Evolutionary conservation across 441 rosid genomes (phyloP).

Genomic region (Euphorbia schlechtendalii): DNA sequence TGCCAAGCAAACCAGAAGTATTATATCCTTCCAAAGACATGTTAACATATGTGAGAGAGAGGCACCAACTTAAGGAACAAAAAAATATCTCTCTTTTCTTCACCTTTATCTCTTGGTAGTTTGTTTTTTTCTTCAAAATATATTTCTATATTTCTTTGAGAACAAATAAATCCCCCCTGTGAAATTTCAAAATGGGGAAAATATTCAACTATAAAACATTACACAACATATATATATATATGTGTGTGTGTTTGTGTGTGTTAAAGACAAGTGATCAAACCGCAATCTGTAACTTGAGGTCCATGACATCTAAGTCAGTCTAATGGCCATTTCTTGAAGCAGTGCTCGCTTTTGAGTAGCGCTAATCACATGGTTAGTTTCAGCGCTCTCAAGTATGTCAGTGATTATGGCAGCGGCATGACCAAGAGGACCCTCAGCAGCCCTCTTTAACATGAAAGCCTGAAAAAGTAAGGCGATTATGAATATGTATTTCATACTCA

Average conservation of each 20-base stretch:
- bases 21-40: neutral
- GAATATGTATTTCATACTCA: neutral
- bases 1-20: neutral
- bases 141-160: constrained; percentile 11
- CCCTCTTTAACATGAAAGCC: constrained; percentile 91
- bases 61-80: neutral
- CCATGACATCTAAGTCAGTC: constrained; percentile 43
- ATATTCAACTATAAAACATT: constrained; percentile 9
- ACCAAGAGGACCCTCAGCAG: constrained; percentile 88
- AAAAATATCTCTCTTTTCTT: neutral
- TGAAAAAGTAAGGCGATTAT: constrained; percentile 23
- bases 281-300: neutral
- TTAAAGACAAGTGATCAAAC: neutral
- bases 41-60: neutral
- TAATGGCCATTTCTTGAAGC: constrained; percentile 89
- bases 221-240: neutral
- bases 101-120: neutral
- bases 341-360: constrained; percentile 85
- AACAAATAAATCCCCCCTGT: constrained; percentile 16
- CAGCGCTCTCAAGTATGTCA: constrained; percentile 88
- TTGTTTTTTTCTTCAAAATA: neutral
- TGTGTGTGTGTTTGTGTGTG: too few relatives aligned
- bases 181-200: constrained; percentile 9
- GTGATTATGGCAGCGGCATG: constrained; percentile 92
- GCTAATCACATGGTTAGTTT: constrained; percentile 66